Base-by-base conservation (phyloP, 129 eudicot species). In the carrot (Daucus carota) region DNA sequence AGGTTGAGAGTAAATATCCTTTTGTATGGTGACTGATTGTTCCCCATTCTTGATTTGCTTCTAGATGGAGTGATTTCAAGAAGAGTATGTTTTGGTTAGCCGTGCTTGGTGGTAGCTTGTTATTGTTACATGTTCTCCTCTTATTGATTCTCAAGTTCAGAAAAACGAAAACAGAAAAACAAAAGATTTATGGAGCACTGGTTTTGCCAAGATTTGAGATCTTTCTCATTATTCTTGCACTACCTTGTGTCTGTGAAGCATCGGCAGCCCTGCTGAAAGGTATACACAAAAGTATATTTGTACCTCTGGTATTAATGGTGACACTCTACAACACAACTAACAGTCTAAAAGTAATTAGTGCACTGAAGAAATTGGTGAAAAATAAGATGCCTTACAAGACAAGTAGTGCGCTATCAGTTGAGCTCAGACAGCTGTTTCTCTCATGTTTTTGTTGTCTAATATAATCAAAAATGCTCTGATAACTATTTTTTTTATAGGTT, bases 51-150 rank as follows among this genome's bases (percentile, higher is more conserved):
- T 34, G 34, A 29, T 24, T 78, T 44, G 63, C n/a, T 54, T 84
- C 75, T 76, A 94, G 99, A 82, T 94, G 99, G 99, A 89, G 89
- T 43, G 89, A 85, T 80, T 94, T 91, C 83, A 80, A 83, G 59
- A 75, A 92, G 81, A 87, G 89, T 85, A 89, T 94, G 93, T 94
- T 94, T 75, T 94, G 97, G 99, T 76, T 94, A 72, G 97, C 89
- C 12, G 79, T 89, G 33, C 86, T 94, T 15, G 76, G 91, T 38
- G 92, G 88, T 40, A 81, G 93, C 85, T 85, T 87, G 81, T 85
- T 91, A 38, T 44, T 91, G 73, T 76, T 89, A 78, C 97, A 94
- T 68, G 75, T 71, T 32, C 74, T 89, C 50, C 66, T 94, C 34
- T 87, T 91, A 22, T 54, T 86, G 29, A 80, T 91, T 63, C 82